Evolutionary conservation across 192 early-diverging fungal species (phyloP).

Genomic region (Coemansia sp.): DNA sequence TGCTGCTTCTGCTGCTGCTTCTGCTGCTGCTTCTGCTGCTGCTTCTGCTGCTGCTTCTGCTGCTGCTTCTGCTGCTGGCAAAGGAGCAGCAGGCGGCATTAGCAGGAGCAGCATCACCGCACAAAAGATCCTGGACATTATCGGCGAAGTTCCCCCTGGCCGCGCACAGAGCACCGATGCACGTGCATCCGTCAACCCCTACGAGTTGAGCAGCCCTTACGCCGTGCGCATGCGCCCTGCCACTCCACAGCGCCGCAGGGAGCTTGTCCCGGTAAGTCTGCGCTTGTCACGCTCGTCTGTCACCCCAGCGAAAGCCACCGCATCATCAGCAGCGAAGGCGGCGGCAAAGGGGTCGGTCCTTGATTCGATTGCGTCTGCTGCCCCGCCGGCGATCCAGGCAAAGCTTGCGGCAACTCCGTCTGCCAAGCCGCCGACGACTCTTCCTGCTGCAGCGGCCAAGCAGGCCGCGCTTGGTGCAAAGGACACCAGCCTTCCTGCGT

Average conservation of each 20-base stretch:
- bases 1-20: background rate
- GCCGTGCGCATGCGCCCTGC: slow-evolving; percentile 33
- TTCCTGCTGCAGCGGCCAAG: background rate
- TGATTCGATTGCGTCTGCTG: slow-evolving; percentile 44
- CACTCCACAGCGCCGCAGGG: slow-evolving; percentile 35
- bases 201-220: slow-evolving; percentile 45
- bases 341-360: slow-evolving; percentile 20
- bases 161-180: slow-evolving; percentile 25
- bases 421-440: background rate
- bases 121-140: slow-evolving; percentile 48
- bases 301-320: background rate
- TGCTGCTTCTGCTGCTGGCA: background rate
- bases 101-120: slow-evolving; percentile 45
- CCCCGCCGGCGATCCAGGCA: slow-evolving; percentile 42
- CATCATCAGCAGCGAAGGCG: slow-evolving; percentile 2
- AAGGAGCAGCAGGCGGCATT: background rate
- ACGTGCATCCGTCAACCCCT: slow-evolving; percentile 31
- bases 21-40: too few species aligned
- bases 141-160: slow-evolving; percentile 40
- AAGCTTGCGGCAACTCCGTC: slow-evolving; percentile 6
- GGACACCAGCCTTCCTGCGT: slow-evolving; percentile 19
- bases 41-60: too few species aligned
- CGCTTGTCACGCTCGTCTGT: slow-evolving; percentile 19
- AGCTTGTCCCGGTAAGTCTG: slow-evolving; percentile 36
- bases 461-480: slow-evolving; percentile 4